Evolutionary conservation across 169 alveolate genomes (phyloP), one percentile per base, ranked within the genome.

Genomic region (Toxoplasma gondii): DNA sequence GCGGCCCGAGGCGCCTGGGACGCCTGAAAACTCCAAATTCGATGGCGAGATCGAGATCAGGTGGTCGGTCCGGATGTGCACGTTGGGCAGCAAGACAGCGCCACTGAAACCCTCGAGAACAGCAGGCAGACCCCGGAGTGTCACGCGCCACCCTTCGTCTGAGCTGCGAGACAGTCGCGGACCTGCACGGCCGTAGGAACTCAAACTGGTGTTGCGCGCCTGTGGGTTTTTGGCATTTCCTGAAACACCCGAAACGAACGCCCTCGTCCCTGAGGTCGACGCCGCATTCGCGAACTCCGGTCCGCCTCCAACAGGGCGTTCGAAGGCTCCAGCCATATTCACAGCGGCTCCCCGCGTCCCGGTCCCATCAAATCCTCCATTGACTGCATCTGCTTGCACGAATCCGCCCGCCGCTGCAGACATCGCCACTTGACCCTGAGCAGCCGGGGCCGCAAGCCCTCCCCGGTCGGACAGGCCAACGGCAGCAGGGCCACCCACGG

Each of bases 71-170:
- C 94, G 94, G 54, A 53, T 87, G 39, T 92, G 94, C n/a, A 69
- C 74, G 34, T 64, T 83, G 39, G 94, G 94, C 9, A 92, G 88
- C 54, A 92, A 54, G 41, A 92, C 49, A 38, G 94, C 92, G 69
- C 94, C 94, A 27, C 94, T 88, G 58, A 81, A 92, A 7, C 94
- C 92, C 88, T 92, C 94, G 31, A 92, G 92, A 49, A 92, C 80
- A 41, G 70, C 88, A 0, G 94, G 94, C 43, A 92, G 88, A 34
- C 82, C 78, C 41, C 67, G 45, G 39, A 92, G 92, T 0, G 70
- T 86, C 31, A 70, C 43, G 17, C 84, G 45, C 74, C 74, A 16
- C 10, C 93, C 93, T 31, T 70, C 88, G 31, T 90, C 93, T 22
- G n/a, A 1, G 74, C 29, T 27, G 24, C n/a, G 74, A 16, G 9